Conservation (phyloP, 164 flowering plant species). For the Sextonia rubra region DNA sequence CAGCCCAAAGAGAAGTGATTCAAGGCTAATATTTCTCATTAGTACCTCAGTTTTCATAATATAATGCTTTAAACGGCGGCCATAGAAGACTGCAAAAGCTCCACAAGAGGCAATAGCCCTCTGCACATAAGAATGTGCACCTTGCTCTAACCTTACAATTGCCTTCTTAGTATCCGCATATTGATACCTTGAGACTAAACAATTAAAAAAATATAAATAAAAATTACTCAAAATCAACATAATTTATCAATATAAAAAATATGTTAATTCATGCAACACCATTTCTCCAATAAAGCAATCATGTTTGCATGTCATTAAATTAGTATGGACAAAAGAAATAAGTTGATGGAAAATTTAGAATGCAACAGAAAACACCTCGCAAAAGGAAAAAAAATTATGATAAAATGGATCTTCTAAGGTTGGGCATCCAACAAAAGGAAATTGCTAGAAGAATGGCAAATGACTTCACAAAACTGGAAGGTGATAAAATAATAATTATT, state of each 20-base stretch:
- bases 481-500: not conserved
- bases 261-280: not conserved
- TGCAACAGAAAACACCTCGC: not conserved
- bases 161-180: constrained; percentile 45
- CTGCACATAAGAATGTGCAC: constrained; percentile 54
- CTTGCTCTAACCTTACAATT: constrained; percentile 75
- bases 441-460: not conserved
- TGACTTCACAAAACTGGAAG: not conserved
- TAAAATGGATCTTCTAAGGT: not conserved
- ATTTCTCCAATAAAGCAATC: not conserved
- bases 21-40: not conserved
- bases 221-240: constrained; percentile 6
- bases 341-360: not conserved
- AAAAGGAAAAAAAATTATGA: not conserved
- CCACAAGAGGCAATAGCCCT: constrained; percentile 65
- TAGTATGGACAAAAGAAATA: not conserved
- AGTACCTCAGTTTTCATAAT: constrained; percentile 77
- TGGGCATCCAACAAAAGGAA: too few species aligned
- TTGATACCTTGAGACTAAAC: constrained; percentile 61
- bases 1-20: not conserved
- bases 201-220: not conserved
- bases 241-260: not conserved
- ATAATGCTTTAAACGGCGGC: constrained; percentile 70
- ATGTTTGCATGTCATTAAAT: not conserved
- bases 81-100: constrained; percentile 80